Conservation (phyloP, 441 rosid species). For the Omphalea diandra region DNA sequence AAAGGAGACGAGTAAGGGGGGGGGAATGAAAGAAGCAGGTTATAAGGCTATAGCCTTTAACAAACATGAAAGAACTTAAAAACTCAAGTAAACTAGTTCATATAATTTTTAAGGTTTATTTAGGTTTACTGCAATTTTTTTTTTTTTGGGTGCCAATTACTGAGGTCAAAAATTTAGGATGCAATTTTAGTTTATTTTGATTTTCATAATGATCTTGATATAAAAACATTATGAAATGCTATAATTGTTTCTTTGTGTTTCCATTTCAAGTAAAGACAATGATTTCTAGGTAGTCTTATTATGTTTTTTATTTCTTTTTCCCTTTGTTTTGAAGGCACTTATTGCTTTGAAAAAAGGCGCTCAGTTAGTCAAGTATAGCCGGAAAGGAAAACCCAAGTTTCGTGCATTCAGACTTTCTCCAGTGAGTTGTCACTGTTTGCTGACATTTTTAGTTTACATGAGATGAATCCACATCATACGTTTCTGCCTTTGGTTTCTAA, state of each 20-base stretch:
- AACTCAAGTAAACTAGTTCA: too few species aligned
- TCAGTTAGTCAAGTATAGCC: slow-evolving; percentile 83
- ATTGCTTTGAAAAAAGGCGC: slow-evolving; percentile 76
- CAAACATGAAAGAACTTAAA: too few species aligned
- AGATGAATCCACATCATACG: neutral
- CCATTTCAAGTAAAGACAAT: too few species aligned
- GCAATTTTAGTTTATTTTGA: too few species aligned
- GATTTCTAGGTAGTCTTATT: neutral
- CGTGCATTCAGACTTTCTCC: slow-evolving; percentile 88
- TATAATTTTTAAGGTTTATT: too few species aligned
- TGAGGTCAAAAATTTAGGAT: too few species aligned
- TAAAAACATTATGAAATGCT: neutral
- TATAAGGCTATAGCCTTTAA: too few species aligned
- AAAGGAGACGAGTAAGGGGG: too few species aligned
- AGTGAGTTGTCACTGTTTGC: slow-evolving; percentile 41
- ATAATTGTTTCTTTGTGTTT: neutral
- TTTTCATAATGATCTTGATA: too few species aligned
- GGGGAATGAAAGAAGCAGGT: too few species aligned
- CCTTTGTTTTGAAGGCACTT: slow-evolving; percentile 55
- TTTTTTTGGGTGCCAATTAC: too few species aligned
- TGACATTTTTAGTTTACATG: neutral
- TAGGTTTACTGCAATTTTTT: too few species aligned
- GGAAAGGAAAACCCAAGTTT: slow-evolving; percentile 91
- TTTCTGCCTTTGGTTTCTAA: neutral
- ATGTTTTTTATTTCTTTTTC: neutral